A percentile compares a stretch with the other conserved stretches of the same genome.
phyloP scores from a whole-genome alignment of 257 asterid species.

The Lycium ferocissimum region DNA sequence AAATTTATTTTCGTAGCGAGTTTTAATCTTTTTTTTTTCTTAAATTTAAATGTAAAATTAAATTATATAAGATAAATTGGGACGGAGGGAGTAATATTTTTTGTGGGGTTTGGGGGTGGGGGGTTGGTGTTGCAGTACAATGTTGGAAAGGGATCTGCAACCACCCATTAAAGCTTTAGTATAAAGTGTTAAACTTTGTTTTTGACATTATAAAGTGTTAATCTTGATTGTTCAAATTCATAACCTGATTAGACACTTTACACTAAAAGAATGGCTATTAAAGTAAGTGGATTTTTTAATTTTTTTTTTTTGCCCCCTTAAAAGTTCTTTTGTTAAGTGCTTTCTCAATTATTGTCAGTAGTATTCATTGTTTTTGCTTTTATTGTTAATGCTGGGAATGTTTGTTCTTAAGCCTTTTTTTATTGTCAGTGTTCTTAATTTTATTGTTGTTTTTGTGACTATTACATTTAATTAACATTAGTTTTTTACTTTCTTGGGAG shows the following conservation, averaged over 20 bases:
- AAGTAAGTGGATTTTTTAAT: background rate
- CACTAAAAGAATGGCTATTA: background rate
- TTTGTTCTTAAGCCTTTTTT: background rate
- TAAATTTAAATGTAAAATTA: background rate
- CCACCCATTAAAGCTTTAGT: background rate
- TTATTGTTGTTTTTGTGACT: background rate
- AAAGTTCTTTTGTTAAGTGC: constrained; percentile 12
- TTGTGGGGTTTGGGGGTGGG: no score
- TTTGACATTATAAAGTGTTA: background rate
- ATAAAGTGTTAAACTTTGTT: background rate
- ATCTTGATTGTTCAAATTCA: constrained; percentile 5
- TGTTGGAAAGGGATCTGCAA: background rate
- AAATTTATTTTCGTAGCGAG: no score
- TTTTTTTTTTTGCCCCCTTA: no score
- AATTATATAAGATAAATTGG: background rate
- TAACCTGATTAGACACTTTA: background rate
- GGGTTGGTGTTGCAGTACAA: background rate
- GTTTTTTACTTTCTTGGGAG: constrained; percentile 3
- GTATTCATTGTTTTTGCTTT: background rate
- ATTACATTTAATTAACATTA: background rate
- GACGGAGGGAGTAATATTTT: background rate
- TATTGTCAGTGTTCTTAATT: background rate
- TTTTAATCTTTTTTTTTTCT: no score
- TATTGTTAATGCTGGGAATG: background rate
- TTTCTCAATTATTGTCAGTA: constrained; percentile 12